phyloP scores from a whole-genome alignment of 805 yeast species.

The Candida tammaniensis region DNA sequence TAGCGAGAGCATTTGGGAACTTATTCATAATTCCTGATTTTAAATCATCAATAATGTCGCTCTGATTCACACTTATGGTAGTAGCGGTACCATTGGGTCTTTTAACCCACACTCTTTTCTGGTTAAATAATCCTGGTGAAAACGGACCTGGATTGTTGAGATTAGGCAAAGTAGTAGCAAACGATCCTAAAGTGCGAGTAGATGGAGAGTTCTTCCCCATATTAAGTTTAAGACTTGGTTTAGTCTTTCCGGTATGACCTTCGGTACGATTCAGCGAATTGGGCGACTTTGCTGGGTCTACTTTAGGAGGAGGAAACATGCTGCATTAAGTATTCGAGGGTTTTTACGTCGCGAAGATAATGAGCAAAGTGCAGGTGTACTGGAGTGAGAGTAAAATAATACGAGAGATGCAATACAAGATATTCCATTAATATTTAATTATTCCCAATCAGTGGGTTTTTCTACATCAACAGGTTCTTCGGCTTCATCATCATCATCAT shows the following conservation, averaged over 20 bases:
- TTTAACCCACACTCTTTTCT: conserved; percentile 55
- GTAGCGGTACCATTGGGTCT: conserved; percentile 60
- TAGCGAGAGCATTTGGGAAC: conserved; percentile 65
- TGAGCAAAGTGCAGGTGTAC: too few species aligned
- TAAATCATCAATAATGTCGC: conserved; percentile 78
- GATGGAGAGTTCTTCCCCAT: conserved; percentile 11
- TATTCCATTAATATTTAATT: conserved; percentile 1
- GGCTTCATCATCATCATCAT: conserved; percentile 44
- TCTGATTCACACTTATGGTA: conserved; percentile 56
- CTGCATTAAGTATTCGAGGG: conserved; percentile 1
- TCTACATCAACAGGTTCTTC: conserved; percentile 17
- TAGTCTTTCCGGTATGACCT: too few species aligned
- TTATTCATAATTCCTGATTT: conserved; percentile 61
- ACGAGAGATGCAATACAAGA: too few species aligned
- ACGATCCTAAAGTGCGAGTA: conserved; percentile 8
- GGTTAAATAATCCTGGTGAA: conserved; percentile 14
- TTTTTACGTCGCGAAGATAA: too few species aligned
- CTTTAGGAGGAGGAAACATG: too few species aligned
- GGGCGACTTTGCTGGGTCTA: too few species aligned
- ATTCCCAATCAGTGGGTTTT: conserved; percentile 64
- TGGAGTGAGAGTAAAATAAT: neutral
- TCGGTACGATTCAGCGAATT: too few species aligned
- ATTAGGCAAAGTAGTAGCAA: conserved; percentile 11
- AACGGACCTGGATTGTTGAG: conserved; percentile 14
- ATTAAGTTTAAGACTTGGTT: conserved; percentile 14